These are phyloP conservation scores for Hanseniaspora nectarophila DNA, from an alignment of 805 yeast species.

Conservation along the genomic window DNA sequence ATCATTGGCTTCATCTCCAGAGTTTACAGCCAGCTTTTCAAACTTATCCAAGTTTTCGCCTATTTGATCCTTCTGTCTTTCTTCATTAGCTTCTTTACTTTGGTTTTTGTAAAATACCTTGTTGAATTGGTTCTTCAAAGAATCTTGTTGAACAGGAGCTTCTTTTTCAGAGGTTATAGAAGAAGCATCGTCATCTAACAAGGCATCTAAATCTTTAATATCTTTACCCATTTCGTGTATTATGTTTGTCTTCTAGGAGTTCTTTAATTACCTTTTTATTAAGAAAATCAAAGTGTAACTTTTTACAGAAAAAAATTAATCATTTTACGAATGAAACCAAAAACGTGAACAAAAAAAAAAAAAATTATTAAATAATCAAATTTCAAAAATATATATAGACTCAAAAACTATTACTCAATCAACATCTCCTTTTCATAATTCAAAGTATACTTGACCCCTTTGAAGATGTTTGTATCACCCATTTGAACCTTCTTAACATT, in stretches of 20 bases:
- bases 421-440: background rate
- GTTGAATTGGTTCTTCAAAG: slow-evolving; percentile 4
- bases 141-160: background rate
- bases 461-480: slow-evolving; percentile 1
- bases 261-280: no score
- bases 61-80: background rate
- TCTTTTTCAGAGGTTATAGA: background rate
- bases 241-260: background rate
- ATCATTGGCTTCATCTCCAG: background rate
- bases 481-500: slow-evolving; percentile 4
- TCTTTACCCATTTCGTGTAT: background rate
- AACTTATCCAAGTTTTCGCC: background rate
- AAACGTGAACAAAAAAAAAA: no score
- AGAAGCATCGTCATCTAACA: slow-evolving; percentile 1
- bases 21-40: background rate
- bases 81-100: background rate
- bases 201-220: slow-evolving; percentile 5
- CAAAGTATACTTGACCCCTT: slow-evolving; percentile 11
- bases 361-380: background rate
- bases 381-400: background rate
- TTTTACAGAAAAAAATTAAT: no score
- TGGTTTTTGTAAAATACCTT: slow-evolving; percentile 13
- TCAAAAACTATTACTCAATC: background rate
- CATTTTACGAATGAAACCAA: no score
- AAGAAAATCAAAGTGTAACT: no score